Base-by-base conservation (phyloP, 2,329 filamentous ascomycete species). In the Curvularia spicifera region DNA sequence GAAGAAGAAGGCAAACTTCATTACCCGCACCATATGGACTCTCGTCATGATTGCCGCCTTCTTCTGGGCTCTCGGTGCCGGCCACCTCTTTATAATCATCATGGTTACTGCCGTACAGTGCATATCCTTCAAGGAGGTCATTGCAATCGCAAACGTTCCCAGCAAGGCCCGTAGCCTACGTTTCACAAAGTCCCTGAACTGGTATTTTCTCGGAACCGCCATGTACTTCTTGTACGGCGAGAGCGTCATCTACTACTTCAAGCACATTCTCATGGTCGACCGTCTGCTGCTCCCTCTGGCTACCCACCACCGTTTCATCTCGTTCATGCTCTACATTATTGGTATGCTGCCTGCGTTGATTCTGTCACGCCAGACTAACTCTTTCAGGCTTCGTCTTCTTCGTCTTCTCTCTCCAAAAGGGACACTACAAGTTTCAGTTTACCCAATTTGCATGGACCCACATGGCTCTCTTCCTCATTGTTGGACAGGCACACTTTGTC, bases 201-300 rank as follows among this genome's bases (percentile, higher is more conserved):
- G 95, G 95, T 99, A 99, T 79, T 99, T 96, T 83, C 85, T 99
- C 53, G 95, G 93, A n/a, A 92, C 91, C 26, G 97, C 94, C 68
- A 98, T 99, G 94, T 99, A 99, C 83, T 99, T 97, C 71, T 84
- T 99, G 50, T 99, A 99, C 76, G 95, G 95, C 74, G 95, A 99
- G 81, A 97, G 92, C 71, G 94, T 99, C 73, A 97, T 99, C 73
- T 99, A 99, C 82, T 99, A 99, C 81, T 99, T 99, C 81, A 99
- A 99, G 84, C 95, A 99, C 76, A 94, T 99, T 67, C 88, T 99
- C 43, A 82, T 99, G 58, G 93, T 99, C 45, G 95, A 99, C 79
- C 91, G 90, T 78, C 91, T 98, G 45, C 83, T 99, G 61, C 83
- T 97, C 57, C 95, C 95, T 8, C 88, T 99, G 75, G 93, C 95